phyloP scores from a whole-genome alignment of 495 filamentous ascomycete genomes.

The Recurvomyces mirabilis region DNA sequence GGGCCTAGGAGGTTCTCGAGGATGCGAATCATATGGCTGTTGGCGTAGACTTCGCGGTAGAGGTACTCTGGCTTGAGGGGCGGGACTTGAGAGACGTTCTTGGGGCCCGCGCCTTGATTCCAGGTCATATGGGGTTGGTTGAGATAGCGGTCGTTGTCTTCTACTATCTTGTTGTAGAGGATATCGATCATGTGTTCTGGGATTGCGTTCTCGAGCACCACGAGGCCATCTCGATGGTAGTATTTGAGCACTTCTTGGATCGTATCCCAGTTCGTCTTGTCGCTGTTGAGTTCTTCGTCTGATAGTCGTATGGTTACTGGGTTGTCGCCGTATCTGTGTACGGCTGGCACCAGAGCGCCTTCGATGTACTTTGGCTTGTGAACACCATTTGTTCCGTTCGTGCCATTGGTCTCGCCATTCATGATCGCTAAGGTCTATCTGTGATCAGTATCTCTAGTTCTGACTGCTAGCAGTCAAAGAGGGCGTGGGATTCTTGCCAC shows the following conservation, averaged over 20 bases:
- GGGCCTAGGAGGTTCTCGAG: slow-evolving; percentile 13
- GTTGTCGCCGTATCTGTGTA: slow-evolving; percentile 3
- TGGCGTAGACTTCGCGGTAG: slow-evolving; percentile 31
- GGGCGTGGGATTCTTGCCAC: too few species aligned
- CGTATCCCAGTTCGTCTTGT: slow-evolving; percentile 2
- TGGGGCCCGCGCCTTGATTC: slow-evolving; percentile 6
- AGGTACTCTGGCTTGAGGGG: slow-evolving; percentile 23
- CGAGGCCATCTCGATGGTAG: slow-evolving; percentile 17
- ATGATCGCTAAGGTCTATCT: too few species aligned
- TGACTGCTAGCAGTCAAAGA: too few species aligned
- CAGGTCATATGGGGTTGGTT: slow-evolving; percentile 4
- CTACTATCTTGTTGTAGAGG: slow-evolving; percentile 13
- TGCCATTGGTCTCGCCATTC: too few species aligned
- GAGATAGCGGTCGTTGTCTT: slow-evolving; percentile 10
- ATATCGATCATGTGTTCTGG: slow-evolving; percentile 9
- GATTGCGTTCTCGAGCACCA: slow-evolving; percentile 17
- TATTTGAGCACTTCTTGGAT: slow-evolving; percentile 8
- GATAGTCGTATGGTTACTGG: slow-evolving; percentile 6
- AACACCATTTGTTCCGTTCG: too few species aligned
- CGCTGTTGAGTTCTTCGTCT: slow-evolving; percentile 7
- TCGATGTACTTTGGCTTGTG: slow-evolving; percentile 2
- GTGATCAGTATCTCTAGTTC: too few species aligned
- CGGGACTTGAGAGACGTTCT: slow-evolving; percentile 14
- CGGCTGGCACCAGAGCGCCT: slow-evolving; percentile 5
- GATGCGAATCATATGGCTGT: slow-evolving; percentile 27